phyloP scores from a whole-genome alignment of 495 filamentous ascomycete genomes.

The Lophium mytilinum region DNA sequence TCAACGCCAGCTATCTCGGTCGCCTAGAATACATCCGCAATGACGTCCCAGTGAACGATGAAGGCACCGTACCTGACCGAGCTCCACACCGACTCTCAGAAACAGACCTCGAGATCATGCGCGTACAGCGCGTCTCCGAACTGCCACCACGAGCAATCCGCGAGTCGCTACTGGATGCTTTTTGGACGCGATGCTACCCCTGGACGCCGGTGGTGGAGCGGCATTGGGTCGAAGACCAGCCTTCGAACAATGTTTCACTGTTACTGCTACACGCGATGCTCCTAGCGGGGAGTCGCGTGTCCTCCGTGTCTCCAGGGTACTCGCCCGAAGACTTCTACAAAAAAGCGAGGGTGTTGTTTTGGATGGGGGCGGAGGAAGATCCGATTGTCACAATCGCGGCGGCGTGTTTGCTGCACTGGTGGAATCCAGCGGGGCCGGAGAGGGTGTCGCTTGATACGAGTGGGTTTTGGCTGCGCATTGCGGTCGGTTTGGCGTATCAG shows the following conservation, averaged over 20 bases:
- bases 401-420: constrained; percentile 21
- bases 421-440: constrained; percentile 25
- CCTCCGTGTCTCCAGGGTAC: constrained; percentile 1
- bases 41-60: constrained; percentile 24
- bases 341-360: constrained; percentile 19
- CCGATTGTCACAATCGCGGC: constrained; percentile 17
- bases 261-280: constrained; percentile 20
- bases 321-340: constrained; percentile 21
- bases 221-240: constrained; percentile 15
- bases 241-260: constrained; percentile 6
- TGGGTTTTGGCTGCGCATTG: constrained; percentile 20
- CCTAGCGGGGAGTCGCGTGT: constrained; percentile 20
- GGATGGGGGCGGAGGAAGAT: constrained; percentile 23
- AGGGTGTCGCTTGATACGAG: constrained; percentile 20
- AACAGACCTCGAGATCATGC: constrained; percentile 20
- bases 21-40: constrained; percentile 19
- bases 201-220: constrained; percentile 23
- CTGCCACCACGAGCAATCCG: constrained; percentile 18
- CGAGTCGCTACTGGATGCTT: constrained; percentile 18
- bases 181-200: constrained; percentile 22
- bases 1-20: constrained; percentile 17
- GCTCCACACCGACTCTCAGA: constrained; percentile 18
- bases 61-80: constrained; percentile 9
- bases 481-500: constrained; percentile 20
- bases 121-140: constrained; percentile 17